Evolutionary conservation across 2,329 filamentous ascomycete species (phyloP).

Genomic region (Juglanconis juglandina): DNA sequence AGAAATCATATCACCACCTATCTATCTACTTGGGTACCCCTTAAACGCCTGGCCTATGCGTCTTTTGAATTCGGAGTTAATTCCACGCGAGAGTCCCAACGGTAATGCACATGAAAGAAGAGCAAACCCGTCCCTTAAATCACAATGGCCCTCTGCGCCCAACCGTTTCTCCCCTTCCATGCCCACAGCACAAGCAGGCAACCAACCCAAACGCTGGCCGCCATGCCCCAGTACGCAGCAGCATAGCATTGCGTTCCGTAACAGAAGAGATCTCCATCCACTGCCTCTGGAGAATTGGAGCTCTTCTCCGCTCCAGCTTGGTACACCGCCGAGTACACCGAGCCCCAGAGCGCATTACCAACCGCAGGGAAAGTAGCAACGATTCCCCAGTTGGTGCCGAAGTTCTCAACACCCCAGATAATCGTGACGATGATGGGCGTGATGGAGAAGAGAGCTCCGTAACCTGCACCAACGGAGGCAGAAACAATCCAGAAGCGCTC

Average conservation of each 20-base stretch:
- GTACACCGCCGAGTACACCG: conserved; percentile 82
- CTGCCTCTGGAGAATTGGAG: conserved; percentile 20
- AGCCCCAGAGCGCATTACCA: conserved; percentile 84
- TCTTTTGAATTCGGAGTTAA: neutral
- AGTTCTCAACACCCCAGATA: conserved; percentile 98
- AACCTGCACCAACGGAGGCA: conserved; percentile 80
- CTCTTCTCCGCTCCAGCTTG: conserved; percentile 58
- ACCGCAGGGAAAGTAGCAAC: conserved; percentile 86
- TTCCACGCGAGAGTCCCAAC: too few species aligned
- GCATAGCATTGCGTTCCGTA: conserved; percentile 81
- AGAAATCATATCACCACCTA: neutral
- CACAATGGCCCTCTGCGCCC: conserved; percentile 72
- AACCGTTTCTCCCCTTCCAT: conserved; percentile 75
- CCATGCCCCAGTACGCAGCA: conserved; percentile 81
- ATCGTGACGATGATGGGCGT: conserved; percentile 92
- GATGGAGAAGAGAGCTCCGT: conserved; percentile 86
- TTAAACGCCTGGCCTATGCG: conserved; percentile 8
- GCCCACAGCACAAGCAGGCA: conserved; percentile 70
- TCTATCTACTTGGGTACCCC: neutral
- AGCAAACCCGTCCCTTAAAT: conserved; percentile 33
- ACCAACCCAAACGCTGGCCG: conserved; percentile 73
- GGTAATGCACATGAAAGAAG: neutral
- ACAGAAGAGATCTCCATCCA: conserved; percentile 61
- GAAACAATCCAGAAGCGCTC: conserved; percentile 84
- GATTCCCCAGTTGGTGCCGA: conserved; percentile 96